Conservation (phyloP, 352 stramenopile species). For the Phytophthora europaea region DNA sequence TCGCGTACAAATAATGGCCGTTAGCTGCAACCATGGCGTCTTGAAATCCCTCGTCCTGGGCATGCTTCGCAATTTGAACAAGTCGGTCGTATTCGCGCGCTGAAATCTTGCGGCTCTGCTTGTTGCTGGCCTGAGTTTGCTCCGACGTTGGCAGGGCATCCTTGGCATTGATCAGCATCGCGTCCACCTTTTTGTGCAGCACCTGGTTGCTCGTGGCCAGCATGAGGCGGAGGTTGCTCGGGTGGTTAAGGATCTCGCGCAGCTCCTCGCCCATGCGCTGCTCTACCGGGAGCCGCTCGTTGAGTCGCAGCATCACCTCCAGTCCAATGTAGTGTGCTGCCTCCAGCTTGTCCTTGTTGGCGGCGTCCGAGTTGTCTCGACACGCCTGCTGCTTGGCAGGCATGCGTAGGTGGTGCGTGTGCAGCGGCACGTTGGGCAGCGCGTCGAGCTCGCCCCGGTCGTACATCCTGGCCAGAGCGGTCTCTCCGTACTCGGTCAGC, state of each 20-base stretch:
- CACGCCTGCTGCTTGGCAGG: conserved; percentile 52
- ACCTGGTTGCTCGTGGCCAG: conserved; percentile 48
- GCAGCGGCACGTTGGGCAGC: conserved; percentile 47
- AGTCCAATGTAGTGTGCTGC: conserved; percentile 58
- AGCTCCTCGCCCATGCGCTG: conserved; percentile 57
- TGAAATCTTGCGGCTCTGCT: conserved; percentile 24
- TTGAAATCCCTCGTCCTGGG: conserved; percentile 50
- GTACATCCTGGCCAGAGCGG: conserved; percentile 38
- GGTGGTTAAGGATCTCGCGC: conserved; percentile 52
- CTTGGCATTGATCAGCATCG: conserved; percentile 43
- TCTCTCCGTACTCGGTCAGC: conserved; percentile 46
- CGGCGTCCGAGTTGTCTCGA: conserved; percentile 44
- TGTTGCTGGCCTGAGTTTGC: conserved; percentile 8
- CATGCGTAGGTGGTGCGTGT: conserved; percentile 51
- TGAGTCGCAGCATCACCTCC: conserved; percentile 58
- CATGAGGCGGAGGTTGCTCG: conserved; percentile 56
- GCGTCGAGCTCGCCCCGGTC: conserved; percentile 40
- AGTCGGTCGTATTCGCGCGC: conserved; percentile 45
- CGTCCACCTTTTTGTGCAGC: conserved; percentile 58
- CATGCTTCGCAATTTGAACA: conserved; percentile 56
- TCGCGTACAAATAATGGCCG: conserved; percentile 48
- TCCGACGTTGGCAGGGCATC: background rate
- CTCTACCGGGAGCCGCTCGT: conserved; percentile 45
- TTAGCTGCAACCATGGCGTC: conserved; percentile 50
- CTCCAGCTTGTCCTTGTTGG: conserved; percentile 49